Percentiles rank a stretch among this genome's conserved stretches.
Conservation (phyloP, 2,329 filamentous ascomycete species). For the Stagonosporopsis tanaceti region DNA sequence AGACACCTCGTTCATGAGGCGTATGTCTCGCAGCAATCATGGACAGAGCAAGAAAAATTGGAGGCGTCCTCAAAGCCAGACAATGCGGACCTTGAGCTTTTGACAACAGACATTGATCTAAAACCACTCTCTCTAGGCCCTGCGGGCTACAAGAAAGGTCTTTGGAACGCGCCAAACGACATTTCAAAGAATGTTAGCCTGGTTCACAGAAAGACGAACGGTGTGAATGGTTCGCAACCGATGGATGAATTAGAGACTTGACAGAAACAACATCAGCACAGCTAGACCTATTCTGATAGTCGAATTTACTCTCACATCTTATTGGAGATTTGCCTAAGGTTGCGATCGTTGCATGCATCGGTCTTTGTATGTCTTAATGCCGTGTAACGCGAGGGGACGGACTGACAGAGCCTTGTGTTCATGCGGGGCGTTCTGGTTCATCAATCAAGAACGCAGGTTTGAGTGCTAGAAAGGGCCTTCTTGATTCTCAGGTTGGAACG, state of each 20-base stretch:
- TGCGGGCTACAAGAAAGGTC: slow-evolving; percentile 9
- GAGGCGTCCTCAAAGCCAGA: slow-evolving; percentile 9
- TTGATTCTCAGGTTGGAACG: neutral
- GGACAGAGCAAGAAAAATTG: slow-evolving; percentile 8
- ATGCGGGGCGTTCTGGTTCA: too few species aligned
- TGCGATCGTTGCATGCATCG: neutral
- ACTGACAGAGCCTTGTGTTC: too few species aligned
- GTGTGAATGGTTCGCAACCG: neutral
- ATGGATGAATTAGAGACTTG: neutral
- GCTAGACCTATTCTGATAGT: neutral
- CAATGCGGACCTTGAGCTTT: slow-evolving; percentile 9
- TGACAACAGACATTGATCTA: slow-evolving; percentile 8
- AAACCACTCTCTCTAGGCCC: slow-evolving; percentile 5
- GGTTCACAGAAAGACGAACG: slow-evolving; percentile 1
- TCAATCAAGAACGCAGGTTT: neutral
- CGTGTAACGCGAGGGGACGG: neutral
- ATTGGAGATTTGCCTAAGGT: neutral
- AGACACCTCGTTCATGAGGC: slow-evolving; percentile 9
- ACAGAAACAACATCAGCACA: neutral
- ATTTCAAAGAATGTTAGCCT: neutral
- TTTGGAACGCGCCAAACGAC: slow-evolving; percentile 1
- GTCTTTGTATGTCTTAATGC: neutral
- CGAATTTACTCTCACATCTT: neutral
- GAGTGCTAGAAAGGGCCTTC: neutral
- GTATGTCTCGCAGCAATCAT: slow-evolving; percentile 9